Conservation (phyloP, 148 eudicot genomes). For the Vaccinium corymbosum region DNA sequence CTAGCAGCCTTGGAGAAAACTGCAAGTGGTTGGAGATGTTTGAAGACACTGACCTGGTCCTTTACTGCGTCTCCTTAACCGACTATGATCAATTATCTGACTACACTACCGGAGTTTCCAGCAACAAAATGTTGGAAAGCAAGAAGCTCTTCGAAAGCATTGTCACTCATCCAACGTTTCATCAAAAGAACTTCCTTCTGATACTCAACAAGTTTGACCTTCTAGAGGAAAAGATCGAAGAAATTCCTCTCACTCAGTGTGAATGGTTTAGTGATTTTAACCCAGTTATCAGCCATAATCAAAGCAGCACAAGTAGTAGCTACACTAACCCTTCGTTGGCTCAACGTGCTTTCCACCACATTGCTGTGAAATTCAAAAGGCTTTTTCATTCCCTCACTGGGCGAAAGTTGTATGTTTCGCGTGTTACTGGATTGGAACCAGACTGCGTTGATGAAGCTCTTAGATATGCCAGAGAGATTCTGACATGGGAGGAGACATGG, state of each 20-base stretch:
- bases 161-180: conserved; percentile 38
- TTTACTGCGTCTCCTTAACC: conserved; percentile 53
- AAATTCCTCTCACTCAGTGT: conserved; percentile 43
- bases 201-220: conserved; percentile 73
- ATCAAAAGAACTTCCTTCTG: conserved; percentile 52
- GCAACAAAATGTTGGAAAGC: conserved; percentile 74
- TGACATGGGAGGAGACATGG: conserved; percentile 64
- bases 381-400: conserved; percentile 47
- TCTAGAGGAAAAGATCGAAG: conserved; percentile 67
- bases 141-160: conserved; percentile 57
- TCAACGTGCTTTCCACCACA: conserved; percentile 62
- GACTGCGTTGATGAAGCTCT: conserved; percentile 60
- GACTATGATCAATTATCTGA: conserved; percentile 46
- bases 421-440: conserved; percentile 50
- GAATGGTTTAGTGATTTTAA: conserved; percentile 80
- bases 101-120: conserved; percentile 32
- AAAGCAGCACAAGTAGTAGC: conserved; percentile 21
- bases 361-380: conserved; percentile 59
- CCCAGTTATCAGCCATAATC: conserved; percentile 53
- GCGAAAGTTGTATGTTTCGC: conserved; percentile 62
- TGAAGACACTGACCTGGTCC: conserved; percentile 53
- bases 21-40: conserved; percentile 89
- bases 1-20: conserved; percentile 63
- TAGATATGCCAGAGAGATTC: conserved; percentile 59
- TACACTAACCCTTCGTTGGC: conserved; percentile 45